Conservation (phyloP, 495 filamentous ascomycete species). For the Penicillium coffeae region DNA sequence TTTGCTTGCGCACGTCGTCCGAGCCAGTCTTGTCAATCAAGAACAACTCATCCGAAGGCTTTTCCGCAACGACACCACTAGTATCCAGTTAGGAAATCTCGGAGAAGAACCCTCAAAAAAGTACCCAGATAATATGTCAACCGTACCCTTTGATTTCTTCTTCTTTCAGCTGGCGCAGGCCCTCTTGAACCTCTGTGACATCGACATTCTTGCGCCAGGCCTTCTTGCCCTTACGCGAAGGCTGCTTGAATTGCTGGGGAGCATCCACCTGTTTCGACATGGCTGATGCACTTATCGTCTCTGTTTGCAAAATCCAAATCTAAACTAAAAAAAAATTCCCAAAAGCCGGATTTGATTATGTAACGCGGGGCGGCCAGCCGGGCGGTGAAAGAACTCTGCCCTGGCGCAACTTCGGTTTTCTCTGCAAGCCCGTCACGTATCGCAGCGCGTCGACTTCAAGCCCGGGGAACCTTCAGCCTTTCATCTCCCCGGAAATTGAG, state of each 20-base stretch:
- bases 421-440: slow-evolving; percentile 14
- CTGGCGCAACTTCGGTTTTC: slow-evolving; percentile 21
- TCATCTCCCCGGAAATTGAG: slow-evolving; percentile 13
- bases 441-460: slow-evolving; percentile 15
- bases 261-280: slow-evolving; percentile 41
- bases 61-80: slow-evolving; percentile 81
- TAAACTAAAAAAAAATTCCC: slow-evolving; percentile 18
- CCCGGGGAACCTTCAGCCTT: slow-evolving; percentile 11
- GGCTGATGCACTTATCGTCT: slow-evolving; percentile 25
- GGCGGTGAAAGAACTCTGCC: slow-evolving; percentile 17
- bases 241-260: slow-evolving; percentile 66
- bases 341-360: slow-evolving; percentile 37
- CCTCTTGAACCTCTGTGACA: slow-evolving; percentile 75
- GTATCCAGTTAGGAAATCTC: slow-evolving; percentile 7
- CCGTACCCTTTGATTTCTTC: slow-evolving; percentile 83
- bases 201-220: slow-evolving; percentile 99
- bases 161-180: slow-evolving; percentile 77
- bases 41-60: slow-evolving; percentile 76
- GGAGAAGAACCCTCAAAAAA: neutral
- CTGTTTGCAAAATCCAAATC: slow-evolving; percentile 14
- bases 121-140: neutral
- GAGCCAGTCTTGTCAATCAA: slow-evolving; percentile 72
- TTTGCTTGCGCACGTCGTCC: slow-evolving; percentile 53
- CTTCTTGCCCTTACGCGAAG: slow-evolving; percentile 95
- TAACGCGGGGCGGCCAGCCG: slow-evolving; percentile 31